Evolutionary conservation across 2,329 filamentous ascomycete genomes (phyloP).

Genomic region (Hypoxylon sp.): DNA sequence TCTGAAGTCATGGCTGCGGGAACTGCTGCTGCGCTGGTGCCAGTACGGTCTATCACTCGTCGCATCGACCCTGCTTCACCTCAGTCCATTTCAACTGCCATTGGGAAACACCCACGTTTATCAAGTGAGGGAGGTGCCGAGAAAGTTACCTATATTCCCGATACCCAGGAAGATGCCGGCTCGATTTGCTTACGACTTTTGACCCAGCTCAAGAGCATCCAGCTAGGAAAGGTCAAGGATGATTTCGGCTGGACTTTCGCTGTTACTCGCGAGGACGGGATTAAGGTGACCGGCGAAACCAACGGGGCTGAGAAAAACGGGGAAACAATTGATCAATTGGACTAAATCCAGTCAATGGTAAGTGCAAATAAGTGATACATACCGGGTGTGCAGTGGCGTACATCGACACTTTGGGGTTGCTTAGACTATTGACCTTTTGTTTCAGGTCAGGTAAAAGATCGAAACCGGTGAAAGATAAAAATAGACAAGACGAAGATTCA

Average conservation of each 20-base stretch:
- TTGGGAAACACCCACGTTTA: slow-evolving; percentile 58
- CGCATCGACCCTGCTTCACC: slow-evolving; percentile 60
- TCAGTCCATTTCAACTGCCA: slow-evolving; percentile 58
- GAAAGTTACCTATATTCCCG: slow-evolving; percentile 69
- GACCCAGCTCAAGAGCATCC: slow-evolving; percentile 84
- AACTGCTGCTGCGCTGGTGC: slow-evolving; percentile 91
- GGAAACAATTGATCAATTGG: slow-evolving; percentile 57
- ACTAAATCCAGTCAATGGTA: slow-evolving; percentile 45
- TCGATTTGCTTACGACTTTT: slow-evolving; percentile 81
- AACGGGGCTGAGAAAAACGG: slow-evolving; percentile 48
- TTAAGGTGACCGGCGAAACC: slow-evolving; percentile 56
- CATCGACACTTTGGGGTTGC: slow-evolving; percentile 4
- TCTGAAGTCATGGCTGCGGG: slow-evolving; percentile 90
- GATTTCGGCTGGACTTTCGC: slow-evolving; percentile 78
- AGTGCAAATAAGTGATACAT: neutral
- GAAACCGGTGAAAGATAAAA: slow-evolving; percentile 23
- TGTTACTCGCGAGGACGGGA: slow-evolving; percentile 63
- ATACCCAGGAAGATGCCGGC: slow-evolving; percentile 77
- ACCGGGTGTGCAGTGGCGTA: slow-evolving; percentile 5
- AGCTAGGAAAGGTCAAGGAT: slow-evolving; percentile 84
- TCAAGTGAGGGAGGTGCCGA: slow-evolving; percentile 60
- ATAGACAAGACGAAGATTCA: slow-evolving; percentile 34
- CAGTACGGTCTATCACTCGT: slow-evolving; percentile 91
- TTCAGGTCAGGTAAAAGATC: slow-evolving; percentile 13
- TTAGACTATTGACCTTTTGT: slow-evolving; percentile 16